Evolutionary conservation across 2,329 filamentous ascomycete genomes (phyloP).

Genomic region (Amauroascus verrucosus): DNA sequence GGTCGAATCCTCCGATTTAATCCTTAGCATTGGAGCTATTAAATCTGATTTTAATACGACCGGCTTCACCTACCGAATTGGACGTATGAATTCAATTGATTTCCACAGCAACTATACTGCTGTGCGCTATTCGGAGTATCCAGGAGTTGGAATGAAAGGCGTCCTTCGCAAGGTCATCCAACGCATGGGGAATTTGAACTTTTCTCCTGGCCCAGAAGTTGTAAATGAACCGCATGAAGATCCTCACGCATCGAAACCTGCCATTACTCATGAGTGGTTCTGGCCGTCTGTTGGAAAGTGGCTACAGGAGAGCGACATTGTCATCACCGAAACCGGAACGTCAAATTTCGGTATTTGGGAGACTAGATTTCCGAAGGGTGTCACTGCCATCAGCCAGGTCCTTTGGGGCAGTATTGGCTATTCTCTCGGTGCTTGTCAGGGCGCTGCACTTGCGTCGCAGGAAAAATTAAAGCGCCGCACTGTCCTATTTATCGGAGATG

Average conservation of each 20-base stretch:
- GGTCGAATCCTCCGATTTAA: constrained; percentile 33
- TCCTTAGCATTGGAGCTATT: constrained; percentile 32
- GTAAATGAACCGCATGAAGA: constrained; percentile 40
- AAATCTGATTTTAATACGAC: constrained; percentile 44
- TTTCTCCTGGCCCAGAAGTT: constrained; percentile 45
- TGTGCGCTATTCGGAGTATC: constrained; percentile 70
- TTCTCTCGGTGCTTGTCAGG: constrained; percentile 49
- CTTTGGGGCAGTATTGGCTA: constrained; percentile 54
- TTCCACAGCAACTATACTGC: constrained; percentile 65
- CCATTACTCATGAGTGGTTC: constrained; percentile 41
- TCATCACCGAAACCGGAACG: constrained; percentile 51
- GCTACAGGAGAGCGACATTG: constrained; percentile 44
- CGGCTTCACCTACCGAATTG: constrained; percentile 70
- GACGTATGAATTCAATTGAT: constrained; percentile 67
- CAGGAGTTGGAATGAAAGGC: constrained; percentile 64
- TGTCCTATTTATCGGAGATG: constrained; percentile 75
- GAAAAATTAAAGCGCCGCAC: constrained; percentile 43
- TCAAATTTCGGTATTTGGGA: constrained; percentile 45
- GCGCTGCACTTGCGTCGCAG: constrained; percentile 44
- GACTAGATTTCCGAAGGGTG: constrained; percentile 42
- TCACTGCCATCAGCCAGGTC: constrained; percentile 41
- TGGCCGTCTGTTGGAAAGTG: constrained; percentile 41
- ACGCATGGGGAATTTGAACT: constrained; percentile 47
- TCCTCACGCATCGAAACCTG: constrained; percentile 24
- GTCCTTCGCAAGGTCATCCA: constrained; percentile 62